Percentiles rank a stretch among this genome's conserved stretches.
Evolutionary conservation across 371 early-diverging fungal genomes (phyloP).

Genomic region (Mucor saturninus): DNA sequence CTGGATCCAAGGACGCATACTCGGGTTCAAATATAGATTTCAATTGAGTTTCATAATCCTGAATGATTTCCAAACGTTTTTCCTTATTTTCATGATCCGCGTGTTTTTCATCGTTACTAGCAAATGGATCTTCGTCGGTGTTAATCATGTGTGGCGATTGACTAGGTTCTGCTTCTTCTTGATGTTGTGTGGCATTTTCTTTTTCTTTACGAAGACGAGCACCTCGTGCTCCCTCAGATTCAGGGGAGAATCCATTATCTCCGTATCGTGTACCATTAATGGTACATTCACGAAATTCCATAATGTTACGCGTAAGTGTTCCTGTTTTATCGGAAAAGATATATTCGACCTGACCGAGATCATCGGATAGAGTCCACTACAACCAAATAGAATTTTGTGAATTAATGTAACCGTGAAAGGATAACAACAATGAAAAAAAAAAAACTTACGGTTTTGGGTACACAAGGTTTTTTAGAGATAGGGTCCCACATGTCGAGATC

Average conservation of each 20-base stretch:
- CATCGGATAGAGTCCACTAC: constrained; percentile 94
- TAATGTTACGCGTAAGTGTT: constrained; percentile 95
- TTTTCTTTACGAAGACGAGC: constrained; percentile 49
- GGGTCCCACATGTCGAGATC: constrained; percentile 88
- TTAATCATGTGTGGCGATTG: not conserved
- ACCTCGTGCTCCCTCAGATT: constrained; percentile 65
- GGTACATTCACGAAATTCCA: constrained; percentile 87
- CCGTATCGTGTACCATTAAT: constrained; percentile 87
- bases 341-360: constrained; percentile 95
- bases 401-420: not conserved
- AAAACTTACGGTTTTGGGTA: constrained; percentile 68
- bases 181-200: constrained; percentile 24
- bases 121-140: constrained; percentile 12
- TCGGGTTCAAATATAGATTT: constrained; percentile 69
- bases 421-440: not conserved
- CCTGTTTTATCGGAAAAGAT: constrained; percentile 98
- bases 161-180: constrained; percentile 21
- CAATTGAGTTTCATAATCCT: constrained; percentile 64
- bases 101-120: constrained; percentile 8
- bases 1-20: constrained; percentile 70
- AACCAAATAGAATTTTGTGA: not conserved
- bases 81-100: constrained; percentile 16
- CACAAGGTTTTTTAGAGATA: constrained; percentile 66
- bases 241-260: constrained; percentile 65
- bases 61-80: constrained; percentile 49